Percentiles rank a stretch among this genome's conserved stretches.
These are phyloP conservation scores for Candida michaelii DNA, from an alignment of 805 yeast species.

Conservation along the genomic window DNA sequence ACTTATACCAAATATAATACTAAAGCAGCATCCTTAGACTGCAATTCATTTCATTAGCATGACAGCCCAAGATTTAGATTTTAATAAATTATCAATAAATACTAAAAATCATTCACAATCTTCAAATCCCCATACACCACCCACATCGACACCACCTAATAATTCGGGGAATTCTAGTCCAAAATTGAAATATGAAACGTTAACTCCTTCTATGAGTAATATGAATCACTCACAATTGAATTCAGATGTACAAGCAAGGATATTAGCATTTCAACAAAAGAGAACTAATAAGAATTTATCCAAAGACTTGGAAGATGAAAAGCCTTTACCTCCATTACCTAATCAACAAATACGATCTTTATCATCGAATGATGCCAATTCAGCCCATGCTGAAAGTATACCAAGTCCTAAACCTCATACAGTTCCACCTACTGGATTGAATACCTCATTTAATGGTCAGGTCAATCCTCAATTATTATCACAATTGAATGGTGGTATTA, in stretches of 20 bases:
- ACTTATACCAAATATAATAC: too few species aligned
- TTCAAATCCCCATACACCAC: constrained; percentile 5
- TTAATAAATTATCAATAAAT: constrained; percentile 7
- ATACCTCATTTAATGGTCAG: background rate
- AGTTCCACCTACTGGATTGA: background rate
- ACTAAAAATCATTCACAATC: background rate
- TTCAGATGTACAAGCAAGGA: constrained; percentile 82
- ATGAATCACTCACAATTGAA: constrained; percentile 33
- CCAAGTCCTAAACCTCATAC: background rate
- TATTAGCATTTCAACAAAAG: constrained; percentile 83
- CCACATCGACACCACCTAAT: constrained; percentile 3
- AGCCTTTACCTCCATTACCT: constrained; percentile 31
- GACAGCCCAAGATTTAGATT: background rate
- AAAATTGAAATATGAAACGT: constrained; percentile 6
- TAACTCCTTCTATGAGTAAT: constrained; percentile 14
- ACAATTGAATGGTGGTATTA: background rate
- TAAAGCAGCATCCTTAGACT: constrained; percentile 2
- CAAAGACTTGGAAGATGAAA: constrained; percentile 10
- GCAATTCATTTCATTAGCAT: background rate
- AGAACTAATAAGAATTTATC: constrained; percentile 33
- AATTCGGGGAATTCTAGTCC: constrained; percentile 8
- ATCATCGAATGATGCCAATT: constrained; percentile 16
- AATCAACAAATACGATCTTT: constrained; percentile 16
- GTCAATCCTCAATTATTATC: background rate
- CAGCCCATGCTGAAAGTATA: background rate